phyloP scores from a whole-genome alignment of 148 eudicot species.

The Rhododendron ferrugineum region DNA sequence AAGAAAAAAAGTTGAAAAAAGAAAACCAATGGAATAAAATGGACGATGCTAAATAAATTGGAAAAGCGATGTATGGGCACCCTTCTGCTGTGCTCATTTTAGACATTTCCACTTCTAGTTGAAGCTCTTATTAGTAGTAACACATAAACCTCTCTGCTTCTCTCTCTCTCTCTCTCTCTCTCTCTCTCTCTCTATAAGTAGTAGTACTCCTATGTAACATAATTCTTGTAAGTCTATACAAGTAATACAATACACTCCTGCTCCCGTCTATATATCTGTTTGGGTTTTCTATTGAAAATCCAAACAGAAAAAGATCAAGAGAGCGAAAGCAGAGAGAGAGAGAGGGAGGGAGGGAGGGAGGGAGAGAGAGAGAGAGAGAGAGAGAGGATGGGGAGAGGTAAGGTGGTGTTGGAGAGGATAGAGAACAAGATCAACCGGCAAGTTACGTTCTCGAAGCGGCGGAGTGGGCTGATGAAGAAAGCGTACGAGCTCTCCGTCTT shows the following conservation, averaged over 20 bases:
- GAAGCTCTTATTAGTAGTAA: neutral
- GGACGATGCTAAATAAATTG: neutral
- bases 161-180: neutral
- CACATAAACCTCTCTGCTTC: neutral
- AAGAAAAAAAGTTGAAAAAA: neutral
- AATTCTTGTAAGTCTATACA: neutral
- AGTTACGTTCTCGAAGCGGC: neutral
- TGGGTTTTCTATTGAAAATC: neutral
- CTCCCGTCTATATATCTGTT: neutral
- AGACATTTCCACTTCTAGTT: neutral
- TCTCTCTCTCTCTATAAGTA: neutral
- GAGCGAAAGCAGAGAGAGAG: neutral
- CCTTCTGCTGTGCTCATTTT: neutral
- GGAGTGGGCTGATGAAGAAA: neutral
- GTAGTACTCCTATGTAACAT: neutral
- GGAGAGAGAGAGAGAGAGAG: neutral
- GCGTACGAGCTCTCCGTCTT: neutral
- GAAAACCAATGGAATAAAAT: neutral
- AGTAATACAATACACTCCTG: neutral
- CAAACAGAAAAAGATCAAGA: neutral
- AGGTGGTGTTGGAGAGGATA: conserved; percentile 7
- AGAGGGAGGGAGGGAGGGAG: neutral
- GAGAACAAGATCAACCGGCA: conserved; percentile 6
- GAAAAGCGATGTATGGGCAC: neutral
- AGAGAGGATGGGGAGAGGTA: conserved; percentile 1